These are phyloP conservation scores for Monosporascus sp. DNA, from an alignment of 2,329 filamentous ascomycete genomes.

Conservation along the genomic window DNA sequence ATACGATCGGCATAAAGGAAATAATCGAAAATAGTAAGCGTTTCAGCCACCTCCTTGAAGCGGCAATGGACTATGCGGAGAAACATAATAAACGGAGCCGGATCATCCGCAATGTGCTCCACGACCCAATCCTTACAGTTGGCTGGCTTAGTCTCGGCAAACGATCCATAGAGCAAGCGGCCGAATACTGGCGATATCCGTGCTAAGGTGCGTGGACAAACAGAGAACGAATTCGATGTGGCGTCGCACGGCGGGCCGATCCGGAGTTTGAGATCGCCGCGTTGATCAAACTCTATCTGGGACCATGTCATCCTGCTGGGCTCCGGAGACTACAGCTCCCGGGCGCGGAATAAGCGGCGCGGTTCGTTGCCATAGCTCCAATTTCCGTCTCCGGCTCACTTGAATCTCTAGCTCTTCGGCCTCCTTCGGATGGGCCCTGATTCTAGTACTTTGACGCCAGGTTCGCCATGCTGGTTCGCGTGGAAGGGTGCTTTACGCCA, in stretches of 20 bases:
- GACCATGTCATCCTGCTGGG: neutral
- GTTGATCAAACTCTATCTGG: conserved; percentile 3
- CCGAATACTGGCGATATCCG: conserved; percentile 8
- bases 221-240: neutral
- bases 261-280: conserved; percentile 5
- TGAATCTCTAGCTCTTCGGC: too few species aligned
- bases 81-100: conserved; percentile 2
- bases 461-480: too few species aligned
- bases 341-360: too few species aligned
- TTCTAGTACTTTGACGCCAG: too few species aligned
- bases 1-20: too few species aligned
- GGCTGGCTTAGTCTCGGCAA: conserved; percentile 2
- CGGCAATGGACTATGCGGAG: conserved; percentile 1
- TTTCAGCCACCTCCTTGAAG: conserved; percentile 1
- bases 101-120: conserved; percentile 4
- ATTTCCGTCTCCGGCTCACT: too few species aligned
- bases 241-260: conserved; percentile 1
- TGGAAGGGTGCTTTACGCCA: too few species aligned
- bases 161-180: conserved; percentile 8
- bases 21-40: too few species aligned
- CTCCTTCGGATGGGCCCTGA: too few species aligned
- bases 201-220: conserved; percentile 4
- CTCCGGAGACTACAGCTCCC: too few species aligned
- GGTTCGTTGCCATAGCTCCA: too few species aligned
- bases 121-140: conserved; percentile 3